Conservation (phyloP, 1,284 basidiomycete genomes). For the Caloboletus inedulis region DNA sequence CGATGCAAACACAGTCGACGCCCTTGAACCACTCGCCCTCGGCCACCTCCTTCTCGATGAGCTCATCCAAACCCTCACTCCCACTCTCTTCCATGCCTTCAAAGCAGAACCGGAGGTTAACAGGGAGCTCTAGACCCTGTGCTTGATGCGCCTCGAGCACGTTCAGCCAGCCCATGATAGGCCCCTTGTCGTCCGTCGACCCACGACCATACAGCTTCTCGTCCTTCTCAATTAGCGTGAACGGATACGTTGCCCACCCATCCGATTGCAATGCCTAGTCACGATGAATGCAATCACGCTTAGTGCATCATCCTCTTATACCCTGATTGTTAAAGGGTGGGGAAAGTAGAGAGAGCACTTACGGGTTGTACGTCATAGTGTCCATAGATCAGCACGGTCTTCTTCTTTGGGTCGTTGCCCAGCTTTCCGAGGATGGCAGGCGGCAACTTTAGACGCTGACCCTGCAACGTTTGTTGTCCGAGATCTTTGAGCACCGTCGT, state of each 20-base stretch:
- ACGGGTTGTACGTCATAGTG: conserved; percentile 88
- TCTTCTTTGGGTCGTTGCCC: conserved; percentile 83
- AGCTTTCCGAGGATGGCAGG: conserved; percentile 86
- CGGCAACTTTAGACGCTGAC: conserved; percentile 75
- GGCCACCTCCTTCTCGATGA: conserved; percentile 78
- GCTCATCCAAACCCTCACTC: conserved; percentile 88
- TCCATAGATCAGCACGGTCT: conserved; percentile 90
- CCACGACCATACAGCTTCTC: conserved; percentile 87
- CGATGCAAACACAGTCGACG: conserved; percentile 95
- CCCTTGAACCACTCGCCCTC: conserved; percentile 82
- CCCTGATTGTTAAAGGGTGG: no score
- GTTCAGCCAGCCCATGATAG: conserved; percentile 93
- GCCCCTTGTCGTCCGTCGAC: conserved; percentile 92
- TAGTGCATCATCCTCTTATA: not conserved
- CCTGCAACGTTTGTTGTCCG: conserved; percentile 83
- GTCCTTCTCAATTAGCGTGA: conserved; percentile 68
- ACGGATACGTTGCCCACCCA: conserved; percentile 92
- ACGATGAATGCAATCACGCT: not conserved
- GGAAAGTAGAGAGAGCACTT: conserved; percentile 25
- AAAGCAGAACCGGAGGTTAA: conserved; percentile 93
- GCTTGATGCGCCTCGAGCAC: conserved; percentile 85
- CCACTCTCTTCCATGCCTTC: conserved; percentile 99
- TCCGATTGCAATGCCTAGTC: conserved; percentile 68
- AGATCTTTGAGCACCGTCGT: conserved; percentile 71
- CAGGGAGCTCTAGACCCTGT: conserved; percentile 77